phyloP scores from a whole-genome alignment of 1,139 yeast genomes.

The Debaryomyces udenii region DNA sequence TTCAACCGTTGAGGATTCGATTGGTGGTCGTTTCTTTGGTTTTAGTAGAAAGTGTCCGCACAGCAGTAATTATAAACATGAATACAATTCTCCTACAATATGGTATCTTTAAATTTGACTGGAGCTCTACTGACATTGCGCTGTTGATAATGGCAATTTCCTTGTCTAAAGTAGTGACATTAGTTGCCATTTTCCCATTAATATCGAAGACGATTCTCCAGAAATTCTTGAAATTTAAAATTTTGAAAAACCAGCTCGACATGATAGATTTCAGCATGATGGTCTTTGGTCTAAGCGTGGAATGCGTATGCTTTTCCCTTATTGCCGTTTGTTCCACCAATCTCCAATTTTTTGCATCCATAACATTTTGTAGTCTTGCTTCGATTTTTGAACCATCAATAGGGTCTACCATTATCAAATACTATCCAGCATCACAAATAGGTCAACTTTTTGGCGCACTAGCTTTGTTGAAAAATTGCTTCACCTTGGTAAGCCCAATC shows the following conservation, averaged over 20 bases:
- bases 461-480: constrained; percentile 35
- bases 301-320: constrained; percentile 41
- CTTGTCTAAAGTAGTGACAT: constrained; percentile 35
- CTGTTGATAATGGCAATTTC: constrained; percentile 58
- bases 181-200: constrained; percentile 38
- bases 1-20: not conserved
- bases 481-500: constrained; percentile 31
- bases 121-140: constrained; percentile 64
- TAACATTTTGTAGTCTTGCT: constrained; percentile 46
- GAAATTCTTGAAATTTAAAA: constrained; percentile 26
- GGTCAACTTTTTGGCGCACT: constrained; percentile 46
- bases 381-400: constrained; percentile 39
- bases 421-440: constrained; percentile 41
- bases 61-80: not conserved
- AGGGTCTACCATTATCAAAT: constrained; percentile 38
- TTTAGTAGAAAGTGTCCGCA: not conserved
- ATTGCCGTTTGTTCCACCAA: constrained; percentile 21
- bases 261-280: constrained; percentile 51
- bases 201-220: constrained; percentile 33
- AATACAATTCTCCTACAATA: constrained; percentile 43
- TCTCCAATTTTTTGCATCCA: constrained; percentile 21
- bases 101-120: constrained; percentile 57
- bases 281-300: constrained; percentile 31
- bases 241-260: constrained; percentile 52
- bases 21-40: not conserved